Percentiles rank a stretch among this genome's conserved stretches.
Conservation (phyloP, 1,139 yeast genomes). For the Yamadazyma kanchanaburiensis region DNA sequence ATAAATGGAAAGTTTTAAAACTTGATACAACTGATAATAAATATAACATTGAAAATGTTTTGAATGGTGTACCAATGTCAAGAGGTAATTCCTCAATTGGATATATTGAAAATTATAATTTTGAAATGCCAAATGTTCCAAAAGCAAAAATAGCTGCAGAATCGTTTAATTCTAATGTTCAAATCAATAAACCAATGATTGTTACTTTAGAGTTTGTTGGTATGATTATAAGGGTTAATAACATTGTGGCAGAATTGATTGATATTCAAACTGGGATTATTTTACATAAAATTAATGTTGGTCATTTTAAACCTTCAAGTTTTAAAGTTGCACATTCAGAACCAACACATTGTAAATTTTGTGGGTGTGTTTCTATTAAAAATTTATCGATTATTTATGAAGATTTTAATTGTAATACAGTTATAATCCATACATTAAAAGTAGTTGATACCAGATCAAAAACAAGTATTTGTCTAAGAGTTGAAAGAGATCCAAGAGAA, state of each 20-base stretch:
- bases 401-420: constrained; percentile 51
- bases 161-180: constrained; percentile 4
- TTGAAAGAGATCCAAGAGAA: constrained; percentile 89
- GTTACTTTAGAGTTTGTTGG: constrained; percentile 50
- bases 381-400: constrained; percentile 72
- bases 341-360: constrained; percentile 85
- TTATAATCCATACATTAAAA: constrained; percentile 70
- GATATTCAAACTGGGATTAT: constrained; percentile 78
- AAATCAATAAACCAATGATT: constrained; percentile 12
- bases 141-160: not conserved
- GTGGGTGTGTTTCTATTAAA: constrained; percentile 82
- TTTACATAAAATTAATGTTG: constrained; percentile 54
- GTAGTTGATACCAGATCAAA: constrained; percentile 69
- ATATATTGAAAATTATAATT: constrained; percentile 1
- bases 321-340: constrained; percentile 74
- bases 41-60: constrained; percentile 32
- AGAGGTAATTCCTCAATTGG: constrained; percentile 5
- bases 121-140: constrained; percentile 1
- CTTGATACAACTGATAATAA: constrained; percentile 45
- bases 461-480: constrained; percentile 78
- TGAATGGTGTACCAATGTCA: constrained; percentile 8
- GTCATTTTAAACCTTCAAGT: constrained; percentile 57
- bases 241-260: constrained; percentile 57
- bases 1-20: constrained; percentile 59
- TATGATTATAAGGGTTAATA: constrained; percentile 59